phyloP scores from a whole-genome alignment of 495 filamentous ascomycete genomes.

The Neurospora sp. region DNA sequence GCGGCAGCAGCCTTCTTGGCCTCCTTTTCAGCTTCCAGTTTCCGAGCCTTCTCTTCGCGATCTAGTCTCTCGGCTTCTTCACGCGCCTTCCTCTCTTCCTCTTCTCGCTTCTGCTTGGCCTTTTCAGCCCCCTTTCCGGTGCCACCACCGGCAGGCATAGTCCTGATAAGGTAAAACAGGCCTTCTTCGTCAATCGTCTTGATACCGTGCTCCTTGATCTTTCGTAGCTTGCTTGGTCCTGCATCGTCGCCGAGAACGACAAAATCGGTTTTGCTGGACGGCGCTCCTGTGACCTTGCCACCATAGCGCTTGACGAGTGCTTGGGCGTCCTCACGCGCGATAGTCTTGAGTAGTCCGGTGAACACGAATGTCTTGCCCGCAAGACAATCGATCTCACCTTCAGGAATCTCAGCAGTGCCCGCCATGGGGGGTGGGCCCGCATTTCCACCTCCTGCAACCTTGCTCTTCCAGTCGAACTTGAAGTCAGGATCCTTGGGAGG shows the following conservation, averaged over 20 bases:
- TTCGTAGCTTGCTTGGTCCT: constrained; percentile 86
- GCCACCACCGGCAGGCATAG: constrained; percentile 77
- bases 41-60: constrained; percentile 45
- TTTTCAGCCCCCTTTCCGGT: constrained; percentile 79
- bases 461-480: constrained; percentile 63
- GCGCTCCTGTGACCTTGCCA: constrained; percentile 76
- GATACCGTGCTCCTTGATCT: constrained; percentile 63
- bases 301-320: constrained; percentile 85
- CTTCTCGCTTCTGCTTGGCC: constrained; percentile 68
- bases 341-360: constrained; percentile 69
- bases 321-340: constrained; percentile 80
- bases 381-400: constrained; percentile 81
- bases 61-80: constrained; percentile 79
- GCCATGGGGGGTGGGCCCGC: constrained; percentile 50
- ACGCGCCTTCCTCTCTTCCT: constrained; percentile 67
- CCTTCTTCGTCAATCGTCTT: constrained; percentile 93
- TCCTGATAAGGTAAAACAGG: constrained; percentile 75
- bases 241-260: constrained; percentile 87
- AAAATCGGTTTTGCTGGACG: constrained; percentile 86
- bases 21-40: constrained; percentile 38
- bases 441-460: constrained; percentile 41
- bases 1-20: constrained; percentile 35
- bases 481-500: constrained; percentile 49
- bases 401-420: constrained; percentile 62
- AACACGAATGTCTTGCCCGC: constrained; percentile 96